Evolutionary conservation across 495 filamentous ascomycete genomes (phyloP).

Genomic region (Collariella sp.): DNA sequence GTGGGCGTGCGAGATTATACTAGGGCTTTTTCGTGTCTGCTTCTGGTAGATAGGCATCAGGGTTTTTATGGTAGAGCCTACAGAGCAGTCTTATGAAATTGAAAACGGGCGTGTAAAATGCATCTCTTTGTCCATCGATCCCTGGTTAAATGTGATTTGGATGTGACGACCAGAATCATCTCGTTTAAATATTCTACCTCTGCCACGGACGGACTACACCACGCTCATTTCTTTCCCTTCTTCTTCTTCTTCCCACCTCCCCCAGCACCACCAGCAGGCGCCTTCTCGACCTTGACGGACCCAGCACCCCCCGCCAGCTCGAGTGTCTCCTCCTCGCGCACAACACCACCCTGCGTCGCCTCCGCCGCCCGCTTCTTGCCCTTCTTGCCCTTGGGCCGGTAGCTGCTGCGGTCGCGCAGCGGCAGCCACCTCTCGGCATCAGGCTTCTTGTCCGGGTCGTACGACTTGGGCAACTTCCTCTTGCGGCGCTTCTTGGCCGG

Average conservation of each 20-base stretch:
- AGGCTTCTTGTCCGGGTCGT: slow-evolving; percentile 59
- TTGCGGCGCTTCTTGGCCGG: slow-evolving; percentile 58
- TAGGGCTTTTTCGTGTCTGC: not conserved
- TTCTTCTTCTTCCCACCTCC: slow-evolving; percentile 46
- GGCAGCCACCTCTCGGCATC: slow-evolving; percentile 94
- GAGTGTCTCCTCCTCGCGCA: slow-evolving; percentile 56
- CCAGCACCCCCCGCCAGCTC: slow-evolving; percentile 56
- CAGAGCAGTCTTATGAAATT: not conserved
- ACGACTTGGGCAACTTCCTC: slow-evolving; percentile 72
- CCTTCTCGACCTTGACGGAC: slow-evolving; percentile 50
- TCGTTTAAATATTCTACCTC: no score
- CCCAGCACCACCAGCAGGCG: slow-evolving; percentile 32
- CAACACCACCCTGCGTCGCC: slow-evolving; percentile 75
- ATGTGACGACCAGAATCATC: no score
- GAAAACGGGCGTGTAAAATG: no score
- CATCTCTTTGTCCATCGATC: no score
- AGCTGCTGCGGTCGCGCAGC: slow-evolving; percentile 76
- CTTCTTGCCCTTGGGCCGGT: slow-evolving; percentile 84
- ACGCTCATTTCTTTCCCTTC: slow-evolving; percentile 57
- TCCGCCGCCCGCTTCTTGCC: slow-evolving; percentile 71
- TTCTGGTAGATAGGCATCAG: not conserved
- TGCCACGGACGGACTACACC: not conserved
- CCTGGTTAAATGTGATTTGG: no score
- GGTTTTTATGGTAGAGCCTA: not conserved
- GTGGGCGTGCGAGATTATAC: not conserved